Percentiles rank a stretch among this genome's conserved stretches.
Conservation (phyloP, 169 alveolate species). For the Plasmodium coatneyi region DNA sequence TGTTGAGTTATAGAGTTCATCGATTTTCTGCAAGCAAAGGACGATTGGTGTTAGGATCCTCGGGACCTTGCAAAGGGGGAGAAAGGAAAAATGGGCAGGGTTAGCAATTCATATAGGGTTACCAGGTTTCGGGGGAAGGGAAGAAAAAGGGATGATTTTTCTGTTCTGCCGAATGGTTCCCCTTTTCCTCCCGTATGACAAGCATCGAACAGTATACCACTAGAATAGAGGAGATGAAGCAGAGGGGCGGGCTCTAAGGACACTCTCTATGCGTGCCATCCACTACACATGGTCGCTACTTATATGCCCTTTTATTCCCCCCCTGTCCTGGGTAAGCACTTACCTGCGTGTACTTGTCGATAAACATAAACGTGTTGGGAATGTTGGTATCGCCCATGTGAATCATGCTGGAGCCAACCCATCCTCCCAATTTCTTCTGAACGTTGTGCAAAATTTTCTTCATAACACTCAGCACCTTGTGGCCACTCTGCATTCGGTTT, state of each 20-base stretch:
- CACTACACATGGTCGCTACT: not conserved
- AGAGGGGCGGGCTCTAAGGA: not conserved
- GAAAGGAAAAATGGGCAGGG: not conserved
- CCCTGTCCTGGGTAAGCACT: not conserved
- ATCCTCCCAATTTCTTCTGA: slow-evolving; percentile 87
- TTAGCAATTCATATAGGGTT: not conserved
- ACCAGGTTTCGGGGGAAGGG: not conserved
- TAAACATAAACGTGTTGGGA: slow-evolving; percentile 94
- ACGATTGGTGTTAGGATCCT: slow-evolving; percentile 92
- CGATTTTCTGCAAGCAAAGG: slow-evolving; percentile 89
- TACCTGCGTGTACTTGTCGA: slow-evolving; percentile 92
- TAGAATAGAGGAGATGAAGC: not conserved
- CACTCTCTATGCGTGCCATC: not conserved
- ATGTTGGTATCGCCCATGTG: slow-evolving; percentile 95
- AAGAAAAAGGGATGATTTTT: not conserved
- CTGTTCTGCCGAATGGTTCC: not conserved
- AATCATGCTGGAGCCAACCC: slow-evolving; percentile 94
- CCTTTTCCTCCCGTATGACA: not conserved
- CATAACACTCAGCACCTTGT: slow-evolving; percentile 85
- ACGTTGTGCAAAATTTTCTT: slow-evolving; percentile 86
- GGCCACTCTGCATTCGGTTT: slow-evolving; percentile 86
- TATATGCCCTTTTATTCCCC: not conserved
- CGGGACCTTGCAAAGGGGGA: slow-evolving; percentile 86
- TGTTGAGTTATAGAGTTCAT: slow-evolving; percentile 87
- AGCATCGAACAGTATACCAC: not conserved